These are phyloP conservation scores for Cystofilobasidium macerans DNA, from an alignment of 768 basidiomycete genomes.

Conservation along the genomic window DNA sequence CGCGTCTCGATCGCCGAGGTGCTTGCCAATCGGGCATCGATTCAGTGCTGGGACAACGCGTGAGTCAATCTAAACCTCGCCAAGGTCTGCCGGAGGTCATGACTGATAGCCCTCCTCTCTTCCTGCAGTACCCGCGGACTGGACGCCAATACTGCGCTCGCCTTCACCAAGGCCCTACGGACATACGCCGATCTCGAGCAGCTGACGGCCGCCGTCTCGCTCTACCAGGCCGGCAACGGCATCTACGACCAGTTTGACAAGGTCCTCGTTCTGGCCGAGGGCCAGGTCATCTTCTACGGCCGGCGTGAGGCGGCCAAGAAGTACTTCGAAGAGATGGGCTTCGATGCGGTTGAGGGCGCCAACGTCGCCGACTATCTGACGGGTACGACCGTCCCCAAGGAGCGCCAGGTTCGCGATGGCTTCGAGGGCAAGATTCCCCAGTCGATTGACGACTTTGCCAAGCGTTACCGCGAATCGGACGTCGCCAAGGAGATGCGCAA, in stretches of 20 bases:
- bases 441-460: slow-evolving; percentile 1
- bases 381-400: not conserved
- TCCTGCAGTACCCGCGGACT: too few relatives aligned
- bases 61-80: too few relatives aligned
- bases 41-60: slow-evolving; percentile 26
- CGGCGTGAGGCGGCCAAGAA: not conserved
- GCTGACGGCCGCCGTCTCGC: slow-evolving; percentile 12
- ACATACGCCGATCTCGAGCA: slow-evolving; percentile 23
- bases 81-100: too few relatives aligned
- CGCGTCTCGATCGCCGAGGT: slow-evolving; percentile 19
- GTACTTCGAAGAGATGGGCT: too few relatives aligned
- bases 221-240: not conserved
- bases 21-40: slow-evolving; percentile 21
- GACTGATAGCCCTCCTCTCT: too few relatives aligned
- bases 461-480: not conserved
- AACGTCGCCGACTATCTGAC: not conserved
- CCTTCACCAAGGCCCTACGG: slow-evolving; percentile 10
- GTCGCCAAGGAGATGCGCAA: slow-evolving; percentile 30
- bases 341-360: too few relatives aligned
- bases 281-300: not conserved
- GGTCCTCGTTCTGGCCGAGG: not conserved
- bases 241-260: not conserved
- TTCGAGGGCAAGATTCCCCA: not conserved
- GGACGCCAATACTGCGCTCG: too few relatives aligned
- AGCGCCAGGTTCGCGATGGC: not conserved